Conservation (phyloP, 352 stramenopile genomes). For the Globisporangium emineosum region DNA sequence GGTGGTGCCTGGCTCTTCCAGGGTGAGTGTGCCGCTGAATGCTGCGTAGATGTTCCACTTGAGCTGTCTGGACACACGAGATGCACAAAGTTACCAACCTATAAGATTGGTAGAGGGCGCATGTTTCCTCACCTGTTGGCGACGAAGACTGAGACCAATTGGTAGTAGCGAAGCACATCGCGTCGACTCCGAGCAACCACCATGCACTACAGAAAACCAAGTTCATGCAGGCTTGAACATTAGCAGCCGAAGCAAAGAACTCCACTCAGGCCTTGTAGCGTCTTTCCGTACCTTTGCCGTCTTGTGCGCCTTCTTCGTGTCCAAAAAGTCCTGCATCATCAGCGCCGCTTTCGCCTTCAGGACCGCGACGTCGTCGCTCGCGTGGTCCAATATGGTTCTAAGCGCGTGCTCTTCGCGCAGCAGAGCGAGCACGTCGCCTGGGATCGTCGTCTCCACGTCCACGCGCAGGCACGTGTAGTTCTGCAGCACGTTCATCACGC, state of each 20-base stretch:
- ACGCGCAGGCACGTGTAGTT: conserved; percentile 59
- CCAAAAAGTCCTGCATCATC: conserved; percentile 75
- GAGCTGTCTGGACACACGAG: conserved; percentile 29
- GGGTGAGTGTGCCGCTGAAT: conserved; percentile 52
- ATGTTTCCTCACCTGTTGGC: conserved; percentile 35
- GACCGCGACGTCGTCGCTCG: conserved; percentile 56
- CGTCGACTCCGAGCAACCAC: conserved; percentile 72
- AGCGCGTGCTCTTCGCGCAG: conserved; percentile 26
- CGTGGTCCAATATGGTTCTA: conserved; percentile 53
- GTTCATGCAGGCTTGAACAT: conserved; percentile 9
- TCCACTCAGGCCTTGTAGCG: background rate
- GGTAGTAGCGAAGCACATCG: conserved; percentile 79
- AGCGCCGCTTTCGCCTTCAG: conserved; percentile 64
- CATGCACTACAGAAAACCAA: conserved; percentile 47
- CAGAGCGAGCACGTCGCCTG: conserved; percentile 29
- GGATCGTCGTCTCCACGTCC: conserved; percentile 56
- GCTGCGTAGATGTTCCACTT: conserved; percentile 68
- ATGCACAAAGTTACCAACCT: no score
- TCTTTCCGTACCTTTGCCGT: conserved; percentile 28
- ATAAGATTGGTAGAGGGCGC: background rate
- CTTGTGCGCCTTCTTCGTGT: conserved; percentile 20
- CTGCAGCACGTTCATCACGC: conserved; percentile 63
- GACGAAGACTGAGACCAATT: conserved; percentile 56
- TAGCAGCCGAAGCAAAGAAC: background rate
- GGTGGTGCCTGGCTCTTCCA: conserved; percentile 18